Evolutionary conservation across 768 basidiomycete genomes (phyloP), one percentile per base, ranked within the genome.

Genomic region (Rhodotorula paludigena): DNA sequence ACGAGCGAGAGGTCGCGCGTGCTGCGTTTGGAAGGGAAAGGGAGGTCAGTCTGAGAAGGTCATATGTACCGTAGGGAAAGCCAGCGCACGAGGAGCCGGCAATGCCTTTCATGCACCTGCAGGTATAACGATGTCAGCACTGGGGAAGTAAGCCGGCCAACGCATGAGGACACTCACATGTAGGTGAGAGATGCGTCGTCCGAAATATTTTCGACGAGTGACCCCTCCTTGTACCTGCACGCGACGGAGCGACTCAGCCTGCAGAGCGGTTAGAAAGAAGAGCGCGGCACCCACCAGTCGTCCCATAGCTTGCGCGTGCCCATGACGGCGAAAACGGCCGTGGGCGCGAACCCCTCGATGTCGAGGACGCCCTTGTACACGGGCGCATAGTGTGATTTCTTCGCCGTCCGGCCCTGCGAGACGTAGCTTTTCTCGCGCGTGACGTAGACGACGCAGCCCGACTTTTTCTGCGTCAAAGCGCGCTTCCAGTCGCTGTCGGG

Each of bases 1-100:
- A 74, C 67, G 42, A 74, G 69, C 2, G 73, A 64, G 28, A 74
- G 57, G 36, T 74, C 73, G 15, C 73, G 73, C 2, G 73, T 71
- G 25, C 70, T 67, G 48, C 9, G 7, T 23, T n/a, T n/a, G n/a
- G n/a, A n/a, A 14, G 33, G 30, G 2, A 11, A 20, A n/a, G 30
- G 28, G 21, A 12, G 14, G 28, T 28, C 20, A 51, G 47, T 8
- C 12, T 48, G 47, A 51, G 49, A 51, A 51, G 49, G 49, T 33
- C 47, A 14, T 1, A 12, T 32, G 8, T 6, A 15, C 14, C 6
- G 14, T 8, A 30, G 35, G 5, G 33, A 28, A 28, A 52, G 51
- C 18, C 30, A 38, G 25, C 35, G n/a, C 47, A 69, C 64, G 58
- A 60, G 2, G 68, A 62, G 20, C 67, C 68, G 28, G 64, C 63